phyloP scores from a whole-genome alignment of 441 rosid genomes.

The Jatropha multifida region DNA sequence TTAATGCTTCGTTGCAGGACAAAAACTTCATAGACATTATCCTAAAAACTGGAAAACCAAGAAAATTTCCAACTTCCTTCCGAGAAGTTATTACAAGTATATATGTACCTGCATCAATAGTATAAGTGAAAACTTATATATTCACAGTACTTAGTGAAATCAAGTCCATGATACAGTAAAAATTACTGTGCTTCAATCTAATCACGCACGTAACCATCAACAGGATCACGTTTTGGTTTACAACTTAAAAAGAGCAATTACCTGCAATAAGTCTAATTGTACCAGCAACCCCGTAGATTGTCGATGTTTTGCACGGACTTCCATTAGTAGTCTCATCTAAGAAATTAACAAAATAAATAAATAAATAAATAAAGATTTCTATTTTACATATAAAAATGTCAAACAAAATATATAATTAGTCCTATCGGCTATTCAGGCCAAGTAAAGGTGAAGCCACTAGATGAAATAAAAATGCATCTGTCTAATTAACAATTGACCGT shows the following conservation, averaged over 20 bases:
- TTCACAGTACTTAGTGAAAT: background rate
- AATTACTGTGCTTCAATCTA: background rate
- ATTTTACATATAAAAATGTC: background rate
- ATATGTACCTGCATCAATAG: slow-evolving; percentile 57
- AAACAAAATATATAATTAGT: background rate
- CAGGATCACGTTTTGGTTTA: background rate
- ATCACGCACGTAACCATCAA: background rate
- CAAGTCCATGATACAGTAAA: background rate
- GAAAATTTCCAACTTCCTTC: slow-evolving; percentile 65
- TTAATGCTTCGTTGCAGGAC: slow-evolving; percentile 72
- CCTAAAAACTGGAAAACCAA: slow-evolving; percentile 69
- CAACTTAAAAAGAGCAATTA: slow-evolving; percentile 21
- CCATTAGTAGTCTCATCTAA: slow-evolving; percentile 50
- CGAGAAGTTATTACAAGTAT: slow-evolving; percentile 74
- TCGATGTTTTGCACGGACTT: slow-evolving; percentile 48
- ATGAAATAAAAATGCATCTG: background rate
- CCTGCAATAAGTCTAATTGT: slow-evolving; percentile 88
- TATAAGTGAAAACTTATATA: background rate
- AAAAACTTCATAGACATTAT: slow-evolving; percentile 73
- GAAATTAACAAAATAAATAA: slow-evolving; percentile 10
- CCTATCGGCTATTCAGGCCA: background rate
- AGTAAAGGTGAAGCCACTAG: background rate
- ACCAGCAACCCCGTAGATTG: slow-evolving; percentile 79
- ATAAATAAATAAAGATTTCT: background rate
- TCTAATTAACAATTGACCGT: background rate